Evolutionary conservation across 2,329 filamentous ascomycete genomes (phyloP), one percentile per base, ranked within the genome.

Genomic region (Simplicillium aogashimaense): DNA sequence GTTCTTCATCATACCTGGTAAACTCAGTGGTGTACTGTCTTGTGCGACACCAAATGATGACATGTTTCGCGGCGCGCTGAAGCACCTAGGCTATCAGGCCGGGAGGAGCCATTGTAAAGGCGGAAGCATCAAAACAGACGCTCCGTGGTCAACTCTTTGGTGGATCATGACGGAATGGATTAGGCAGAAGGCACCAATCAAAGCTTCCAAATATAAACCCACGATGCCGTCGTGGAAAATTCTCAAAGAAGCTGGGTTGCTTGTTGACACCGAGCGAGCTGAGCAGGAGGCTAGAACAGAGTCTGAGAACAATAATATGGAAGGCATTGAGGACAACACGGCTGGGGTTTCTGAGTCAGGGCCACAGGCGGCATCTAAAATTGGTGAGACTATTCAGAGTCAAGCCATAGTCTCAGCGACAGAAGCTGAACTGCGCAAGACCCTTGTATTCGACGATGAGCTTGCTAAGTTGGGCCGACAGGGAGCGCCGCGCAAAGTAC

Each of bases 121-220:
- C 0, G 90, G 89, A 18, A 92, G 86, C 53, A 80, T 97, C 61
- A 94, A 94, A 66, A 97, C 92, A 0, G 80, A 97, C 60, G 92
- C 92, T 12, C 86, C 89, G 0, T 98, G 88, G 88, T 70, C 70
- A 4, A 80, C 86, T 0, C 75, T 98, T 36, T 97, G 92, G 89
- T 84, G 94, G 56, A 69, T 97, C 20, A 92, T 97, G 78, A 75
- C 86, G 18, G 88, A 95, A 61, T 98, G 88, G 87, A 77, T 85
- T 12, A 76, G 82, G 17, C 87, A 94, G 56, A 84, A 82, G 52
- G 72, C 76, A 0, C 88, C 89, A 0, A 70, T 94, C 43, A 94
- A 85, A 55, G 76, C 81, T 29, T 76, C 75, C 1, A 77, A 78
- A 15, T 69, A 94, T 41, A 83, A 77, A 51, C 70, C 78, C 32